A percentile compares a stretch with the other conserved stretches of the same genome.
Conservation (phyloP, 192 early-diverging fungal species). For the Phycomyces blakesleeanus region DNA sequence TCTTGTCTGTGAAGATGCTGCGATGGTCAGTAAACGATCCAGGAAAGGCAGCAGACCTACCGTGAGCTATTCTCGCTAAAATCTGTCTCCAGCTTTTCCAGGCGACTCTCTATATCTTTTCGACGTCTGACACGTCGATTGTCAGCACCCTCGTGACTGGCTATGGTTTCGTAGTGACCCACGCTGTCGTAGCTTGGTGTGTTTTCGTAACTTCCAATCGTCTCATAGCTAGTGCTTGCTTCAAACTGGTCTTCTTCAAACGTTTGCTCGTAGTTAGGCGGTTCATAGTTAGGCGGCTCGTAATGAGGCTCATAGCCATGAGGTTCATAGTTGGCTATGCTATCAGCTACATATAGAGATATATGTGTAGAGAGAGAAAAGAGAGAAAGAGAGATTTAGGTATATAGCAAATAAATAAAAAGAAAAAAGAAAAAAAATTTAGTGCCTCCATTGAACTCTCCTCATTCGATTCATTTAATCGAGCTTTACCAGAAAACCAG, state of each 20-base stretch:
- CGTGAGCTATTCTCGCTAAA: conserved; percentile 58
- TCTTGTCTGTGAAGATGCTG: background rate
- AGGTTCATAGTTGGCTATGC: conserved; percentile 1
- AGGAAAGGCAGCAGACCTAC: conserved; percentile 26
- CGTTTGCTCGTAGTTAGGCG: background rate
- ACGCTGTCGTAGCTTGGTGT: background rate
- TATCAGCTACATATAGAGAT: background rate
- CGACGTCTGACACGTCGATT: conserved; percentile 53
- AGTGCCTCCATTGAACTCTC: background rate
- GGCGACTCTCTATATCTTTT: conserved; percentile 49
- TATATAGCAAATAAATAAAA: too few species aligned
- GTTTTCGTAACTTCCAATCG: background rate
- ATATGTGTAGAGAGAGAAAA: too few species aligned
- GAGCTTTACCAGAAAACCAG: background rate
- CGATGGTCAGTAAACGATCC: background rate
- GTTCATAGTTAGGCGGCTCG: background rate
- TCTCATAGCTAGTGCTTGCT: background rate
- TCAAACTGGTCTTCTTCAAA: background rate
- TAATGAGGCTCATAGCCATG: background rate
- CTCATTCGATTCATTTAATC: background rate
- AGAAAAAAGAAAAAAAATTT: background rate
- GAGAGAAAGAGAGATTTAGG: too few species aligned
- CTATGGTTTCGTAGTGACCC: background rate
- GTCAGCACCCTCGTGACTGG: conserved; percentile 18
- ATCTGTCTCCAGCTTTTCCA: conserved; percentile 56